Base-by-base conservation (phyloP, 371 early-diverging fungal genomes). In the Apophysomyces elegans region DNA sequence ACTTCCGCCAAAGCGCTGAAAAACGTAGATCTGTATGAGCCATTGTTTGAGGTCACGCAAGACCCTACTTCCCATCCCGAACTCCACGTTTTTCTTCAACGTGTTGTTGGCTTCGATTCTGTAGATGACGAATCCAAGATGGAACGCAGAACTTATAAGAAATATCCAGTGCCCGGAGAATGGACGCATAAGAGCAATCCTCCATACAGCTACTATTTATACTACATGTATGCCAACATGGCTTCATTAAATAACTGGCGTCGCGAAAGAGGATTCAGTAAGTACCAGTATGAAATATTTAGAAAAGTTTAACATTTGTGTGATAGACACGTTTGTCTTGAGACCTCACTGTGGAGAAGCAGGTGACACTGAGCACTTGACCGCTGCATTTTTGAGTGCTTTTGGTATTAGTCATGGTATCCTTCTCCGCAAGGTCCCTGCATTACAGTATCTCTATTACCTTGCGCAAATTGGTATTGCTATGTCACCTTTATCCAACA, bases 401-500 rank as follows among this genome's bases (percentile, higher is more conserved):
- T 90, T 93, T 69, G 86, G 91, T 63, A 99, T 99, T 77, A 90
- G 86, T 64, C 99, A 99, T 78, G 99, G 99, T 60, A 98, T 99
- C 62, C 76, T 98, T 16, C 78, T 99, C 39, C 90, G 99, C 46
- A 99, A 99, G 70, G 98, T 96, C 1, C 98, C 98, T 11, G 97
- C 93, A 0, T 77, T 99, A 58, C 98, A 98, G 80, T 99, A 99
- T 72, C 86, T 99, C 75, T 96, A 87, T 80, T 99, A 99, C 75
- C 74, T 99, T 62, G 88, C 95, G 60, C 98, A 99, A 73, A 92
- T 99, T 61, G 97, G 97, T 13, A 92, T 99, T 67, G 96, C 99
- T 70, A 98, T 99, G 99, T 96, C 97, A 3, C 99, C 99, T 7
- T 86, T 99, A 7, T 95, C 95, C 47, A 99, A 99, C 86, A 99